These are phyloP conservation scores for Clavispora asparagi DNA, from an alignment of 805 yeast genomes.

Conservation along the genomic window DNA sequence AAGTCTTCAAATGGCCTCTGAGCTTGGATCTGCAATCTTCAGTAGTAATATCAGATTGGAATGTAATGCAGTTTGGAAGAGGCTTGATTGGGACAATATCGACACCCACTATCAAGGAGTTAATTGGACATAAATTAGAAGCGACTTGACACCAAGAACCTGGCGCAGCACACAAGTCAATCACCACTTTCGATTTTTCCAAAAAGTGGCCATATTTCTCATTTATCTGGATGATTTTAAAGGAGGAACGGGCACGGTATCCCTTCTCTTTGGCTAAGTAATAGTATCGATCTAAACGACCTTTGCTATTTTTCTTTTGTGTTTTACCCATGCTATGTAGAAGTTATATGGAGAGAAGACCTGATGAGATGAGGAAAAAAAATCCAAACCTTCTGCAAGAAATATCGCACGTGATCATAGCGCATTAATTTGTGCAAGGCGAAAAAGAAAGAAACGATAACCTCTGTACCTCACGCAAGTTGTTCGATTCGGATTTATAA, in stretches of 20 bases:
- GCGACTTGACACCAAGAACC: constrained; percentile 99
- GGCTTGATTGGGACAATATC: constrained; percentile 97
- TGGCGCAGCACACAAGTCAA: constrained; percentile 98
- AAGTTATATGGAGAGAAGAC: constrained; percentile 1
- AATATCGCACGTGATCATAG: background rate
- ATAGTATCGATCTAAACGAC: constrained; percentile 98
- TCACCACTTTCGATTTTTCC: constrained; percentile 91
- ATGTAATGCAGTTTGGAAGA: constrained; percentile 90
- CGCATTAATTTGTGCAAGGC: constrained; percentile 5
- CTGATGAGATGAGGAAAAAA: constrained; percentile 5
- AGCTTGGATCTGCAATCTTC: constrained; percentile 94
- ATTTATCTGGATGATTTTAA: constrained; percentile 88
- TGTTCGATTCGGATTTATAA: constrained; percentile 3
- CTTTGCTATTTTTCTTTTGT: constrained; percentile 93
- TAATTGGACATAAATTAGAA: constrained; percentile 83
- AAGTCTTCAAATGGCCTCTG: constrained; percentile 94
- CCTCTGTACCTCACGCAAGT: background rate
- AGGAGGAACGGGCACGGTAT: constrained; percentile 97
- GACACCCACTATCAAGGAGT: constrained; percentile 95
- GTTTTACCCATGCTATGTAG: constrained; percentile 67
- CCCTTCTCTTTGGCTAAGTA: constrained; percentile 96
- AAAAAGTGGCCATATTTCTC: constrained; percentile 95
- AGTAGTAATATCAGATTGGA: constrained; percentile 95
- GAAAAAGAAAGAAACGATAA: background rate
- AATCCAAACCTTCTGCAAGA: background rate